A percentile compares a stretch with the other conserved stretches of the same genome.
phyloP scores from a whole-genome alignment of 345 rosid species.

The Eucalyptus guilfoylei region DNA sequence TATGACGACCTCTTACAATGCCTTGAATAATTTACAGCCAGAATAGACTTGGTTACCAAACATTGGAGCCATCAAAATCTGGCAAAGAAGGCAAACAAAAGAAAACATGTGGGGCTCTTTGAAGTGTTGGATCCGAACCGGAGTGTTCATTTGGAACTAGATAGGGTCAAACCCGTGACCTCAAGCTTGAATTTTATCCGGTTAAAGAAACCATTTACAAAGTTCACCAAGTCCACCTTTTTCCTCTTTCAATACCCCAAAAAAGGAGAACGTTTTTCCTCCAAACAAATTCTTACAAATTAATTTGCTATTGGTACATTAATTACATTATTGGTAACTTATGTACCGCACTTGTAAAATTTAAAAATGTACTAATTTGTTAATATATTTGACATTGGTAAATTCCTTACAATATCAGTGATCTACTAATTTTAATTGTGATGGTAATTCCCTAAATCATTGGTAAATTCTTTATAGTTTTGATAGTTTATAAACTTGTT shows the following conservation, averaged over 20 bases:
- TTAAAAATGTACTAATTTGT: accelerated
- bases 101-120: background rate
- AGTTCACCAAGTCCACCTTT: background rate
- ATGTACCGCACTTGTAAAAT: background rate
- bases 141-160: background rate
- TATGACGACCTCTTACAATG: no score
- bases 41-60: no score
- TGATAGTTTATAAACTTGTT: background rate
- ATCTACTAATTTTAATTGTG: background rate
- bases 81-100: no score
- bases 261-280: background rate
- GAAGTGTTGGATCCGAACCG: background rate
- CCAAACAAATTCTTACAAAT: background rate
- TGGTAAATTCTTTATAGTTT: background rate
- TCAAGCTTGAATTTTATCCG: background rate
- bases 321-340: no score
- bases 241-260: background rate
- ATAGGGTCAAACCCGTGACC: background rate
- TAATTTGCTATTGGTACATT: no score
- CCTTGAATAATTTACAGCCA: no score
- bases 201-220: background rate
- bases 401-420: background rate
- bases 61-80: no score
- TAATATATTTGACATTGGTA: background rate
- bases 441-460: background rate